Conservation (phyloP, 768 basidiomycete species). For the Mycena pura region DNA sequence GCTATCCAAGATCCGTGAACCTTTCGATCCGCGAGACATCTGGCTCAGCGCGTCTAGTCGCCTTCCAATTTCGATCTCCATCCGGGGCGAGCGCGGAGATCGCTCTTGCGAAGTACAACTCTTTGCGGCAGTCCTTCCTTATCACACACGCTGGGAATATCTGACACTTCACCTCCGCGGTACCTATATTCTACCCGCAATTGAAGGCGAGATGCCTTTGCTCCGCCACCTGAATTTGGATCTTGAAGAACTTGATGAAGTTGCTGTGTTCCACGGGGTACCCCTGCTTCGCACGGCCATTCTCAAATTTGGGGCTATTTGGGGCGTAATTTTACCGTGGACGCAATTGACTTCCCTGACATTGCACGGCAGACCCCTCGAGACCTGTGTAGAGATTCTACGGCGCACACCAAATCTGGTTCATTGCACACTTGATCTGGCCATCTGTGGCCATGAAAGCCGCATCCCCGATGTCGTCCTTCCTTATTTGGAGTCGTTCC, state of each 20-base stretch:
- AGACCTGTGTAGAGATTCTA: background rate
- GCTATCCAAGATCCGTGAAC: too few species aligned
- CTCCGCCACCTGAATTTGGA: background rate
- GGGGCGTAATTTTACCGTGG: background rate
- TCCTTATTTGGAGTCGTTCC: background rate
- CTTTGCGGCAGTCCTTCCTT: too few species aligned
- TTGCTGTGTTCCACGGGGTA: background rate
- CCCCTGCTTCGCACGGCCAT: background rate
- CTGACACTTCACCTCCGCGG: background rate
- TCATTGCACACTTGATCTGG: background rate
- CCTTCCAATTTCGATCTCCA: too few species aligned
- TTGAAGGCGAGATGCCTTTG: background rate
- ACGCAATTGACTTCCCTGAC: background rate
- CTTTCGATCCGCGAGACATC: too few species aligned
- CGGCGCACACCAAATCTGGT: background rate
- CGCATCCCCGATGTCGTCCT: background rate
- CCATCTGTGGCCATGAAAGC: too few species aligned
- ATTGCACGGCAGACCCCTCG: background rate
- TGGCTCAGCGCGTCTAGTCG: too few species aligned
- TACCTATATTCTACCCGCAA: too few species aligned
- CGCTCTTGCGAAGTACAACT: too few species aligned
- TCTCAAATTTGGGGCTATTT: background rate
- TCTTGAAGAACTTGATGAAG: background rate
- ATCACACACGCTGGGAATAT: background rate
- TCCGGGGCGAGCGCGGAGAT: too few species aligned